phyloP scores from a whole-genome alignment of 176 grass and related monocot genomes.

The Carex kokanica region DNA sequence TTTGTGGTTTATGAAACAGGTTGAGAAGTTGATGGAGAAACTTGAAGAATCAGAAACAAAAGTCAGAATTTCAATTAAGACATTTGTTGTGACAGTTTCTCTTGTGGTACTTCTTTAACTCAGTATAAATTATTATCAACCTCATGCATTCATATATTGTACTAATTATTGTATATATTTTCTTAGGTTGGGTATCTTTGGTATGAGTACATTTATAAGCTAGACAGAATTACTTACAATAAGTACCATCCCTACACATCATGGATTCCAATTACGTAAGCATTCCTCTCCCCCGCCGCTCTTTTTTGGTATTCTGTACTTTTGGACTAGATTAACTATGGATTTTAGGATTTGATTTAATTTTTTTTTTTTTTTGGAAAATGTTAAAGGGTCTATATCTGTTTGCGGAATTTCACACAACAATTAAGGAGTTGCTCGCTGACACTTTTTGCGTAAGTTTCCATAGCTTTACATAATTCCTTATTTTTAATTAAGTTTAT shows the following conservation, averaged over 20 bases:
- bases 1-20: slow-evolving; percentile 33
- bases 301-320: not conserved
- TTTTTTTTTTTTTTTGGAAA: slow-evolving; percentile 8
- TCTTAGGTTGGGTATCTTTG: slow-evolving; percentile 85
- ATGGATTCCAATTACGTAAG: slow-evolving; percentile 99
- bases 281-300: not conserved
- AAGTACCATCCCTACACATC: slow-evolving; percentile 98
- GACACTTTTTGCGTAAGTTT: slow-evolving; percentile 90
- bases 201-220: slow-evolving; percentile 99
- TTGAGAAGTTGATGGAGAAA: slow-evolving; percentile 98
- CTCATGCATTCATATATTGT: slow-evolving; percentile 1
- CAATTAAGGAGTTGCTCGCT: slow-evolving; percentile 78
- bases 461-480: not conserved
- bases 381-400: slow-evolving; percentile 77
- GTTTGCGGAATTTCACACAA: slow-evolving; percentile 91
- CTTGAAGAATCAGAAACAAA: slow-evolving; percentile 84
- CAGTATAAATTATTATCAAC: not conserved
- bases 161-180: slow-evolving; percentile 21
- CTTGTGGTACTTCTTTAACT: slow-evolving; percentile 55
- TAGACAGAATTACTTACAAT: slow-evolving; percentile 94
- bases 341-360: slow-evolving; percentile 44
- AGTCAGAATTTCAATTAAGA: slow-evolving; percentile 76
- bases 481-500: slow-evolving; percentile 8
- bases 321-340: slow-evolving; percentile 16
- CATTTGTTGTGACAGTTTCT: slow-evolving; percentile 59